Base-by-base conservation (phyloP, 2,329 filamentous ascomycete genomes). In the Cercospora sp. region DNA sequence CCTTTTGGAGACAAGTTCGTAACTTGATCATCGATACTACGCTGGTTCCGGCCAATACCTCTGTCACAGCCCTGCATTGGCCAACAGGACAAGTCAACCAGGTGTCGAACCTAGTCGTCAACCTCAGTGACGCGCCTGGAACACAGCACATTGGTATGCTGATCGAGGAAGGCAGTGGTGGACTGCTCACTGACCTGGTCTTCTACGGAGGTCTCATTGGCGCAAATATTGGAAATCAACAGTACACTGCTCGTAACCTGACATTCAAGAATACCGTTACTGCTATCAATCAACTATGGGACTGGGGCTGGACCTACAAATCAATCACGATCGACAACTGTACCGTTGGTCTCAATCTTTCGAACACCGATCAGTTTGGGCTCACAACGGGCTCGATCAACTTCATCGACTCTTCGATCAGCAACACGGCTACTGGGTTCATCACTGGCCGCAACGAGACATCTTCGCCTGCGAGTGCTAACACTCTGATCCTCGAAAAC, bases 401-500 rank as follows among this genome's bases (percentile, higher is more conserved):
- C 3, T 74, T 89, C 12, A 77, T 89, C 21, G 88, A 90, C 74
- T 85, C 82, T 67, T 80, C 78, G 13, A 83, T 89, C 69, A 80
- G 73, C 32, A 82, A 85, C 69, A 85, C 83, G 0, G 72, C 77
- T 0, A 79, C 84, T 13, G 87, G 82, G 24, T 81, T 89, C 34
- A 67, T 80, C 1, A 86, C 85, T 1, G 80, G 81, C 1, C 82
- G 82, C 71, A 77, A 78, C 13, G 71, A 78, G 13, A 77, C 76
- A 34, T 82, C 80, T 24, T 78, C 82, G 32, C 82, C 82, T 4
- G 77, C 77, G 4, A 80, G 80, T 28, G 84, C 80, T 34, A 84
- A 82, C n/a, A 83, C 81, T 65, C 64, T 88, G 43, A 83, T 88
- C 12, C 68, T 89, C 37, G 86, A 89, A 71, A 88, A 88, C 63